Evolutionary conservation across 208 protist genomes (phyloP).

Genomic region (Wallacemonas sp.): DNA sequence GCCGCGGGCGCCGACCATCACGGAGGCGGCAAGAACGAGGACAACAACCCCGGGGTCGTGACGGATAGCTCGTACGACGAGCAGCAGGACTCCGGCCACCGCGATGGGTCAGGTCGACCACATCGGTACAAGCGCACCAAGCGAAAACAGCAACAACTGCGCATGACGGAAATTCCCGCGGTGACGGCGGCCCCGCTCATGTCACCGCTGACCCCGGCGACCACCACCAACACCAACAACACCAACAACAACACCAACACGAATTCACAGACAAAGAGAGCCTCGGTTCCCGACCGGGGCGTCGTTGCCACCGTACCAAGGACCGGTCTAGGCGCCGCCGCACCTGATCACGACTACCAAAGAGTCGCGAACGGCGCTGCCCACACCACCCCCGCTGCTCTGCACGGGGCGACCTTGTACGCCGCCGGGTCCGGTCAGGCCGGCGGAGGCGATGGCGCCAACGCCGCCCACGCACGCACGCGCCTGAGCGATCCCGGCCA

Average conservation of each 20-base stretch:
- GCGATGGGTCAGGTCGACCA: neutral
- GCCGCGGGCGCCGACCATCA: neutral
- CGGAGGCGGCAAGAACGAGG: too few species aligned
- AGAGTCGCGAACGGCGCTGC: neutral
- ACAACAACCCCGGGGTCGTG: too few species aligned
- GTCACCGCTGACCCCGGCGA: neutral
- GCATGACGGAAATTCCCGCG: constrained; percentile 10
- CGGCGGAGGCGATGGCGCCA: too few species aligned
- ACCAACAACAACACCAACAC: neutral
- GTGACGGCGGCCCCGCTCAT: neutral
- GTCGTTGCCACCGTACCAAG: too few species aligned
- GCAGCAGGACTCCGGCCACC: neutral
- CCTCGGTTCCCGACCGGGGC: too few species aligned
- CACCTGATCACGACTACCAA: neutral
- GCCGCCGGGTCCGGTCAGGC: too few species aligned
- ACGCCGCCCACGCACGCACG: neutral
- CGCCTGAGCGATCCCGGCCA: too few species aligned
- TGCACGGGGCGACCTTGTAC: constrained; percentile 1
- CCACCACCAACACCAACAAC: neutral
- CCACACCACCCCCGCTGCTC: neutral
- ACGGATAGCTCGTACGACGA: neutral
- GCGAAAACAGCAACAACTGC: constrained; percentile 1
- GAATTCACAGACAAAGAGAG: too few species aligned
- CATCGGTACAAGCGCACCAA: constrained; percentile 14
- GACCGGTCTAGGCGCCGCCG: too few species aligned